Base-by-base conservation (phyloP, 2,329 filamentous ascomycete species). In the Alternaria gaisen region DNA sequence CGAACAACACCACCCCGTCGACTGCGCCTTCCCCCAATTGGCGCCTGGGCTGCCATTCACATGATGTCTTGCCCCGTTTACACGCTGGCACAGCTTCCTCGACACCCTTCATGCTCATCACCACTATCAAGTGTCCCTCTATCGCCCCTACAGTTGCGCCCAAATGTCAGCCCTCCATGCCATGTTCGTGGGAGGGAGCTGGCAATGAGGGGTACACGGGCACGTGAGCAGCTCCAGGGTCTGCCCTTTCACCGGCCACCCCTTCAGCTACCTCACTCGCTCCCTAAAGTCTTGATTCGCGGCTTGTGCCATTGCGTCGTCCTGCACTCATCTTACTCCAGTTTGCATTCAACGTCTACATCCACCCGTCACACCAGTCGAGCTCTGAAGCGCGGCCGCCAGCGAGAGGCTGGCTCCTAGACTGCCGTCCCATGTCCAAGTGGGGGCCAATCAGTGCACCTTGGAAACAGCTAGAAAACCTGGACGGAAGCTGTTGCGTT, bases 381-480 rank as follows among this genome's bases (percentile, higher is more conserved):
- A 60, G 64, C 64, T 65, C 61, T 61, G 56, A 53, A 60, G 65
- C 55, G 61, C 66, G 64, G 58, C 66, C 67, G 66, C 67, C 63
- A 63, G 59, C 63, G 52, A 59, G 48, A 60, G 64, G 63, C 64
- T 53, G 56, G 46, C 46, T 60, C 52, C 52, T 48, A 34, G 46
- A 50, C 46, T 60, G 60, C 51, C 47, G 40, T 53, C 46, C 53
- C 58, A 57, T 60, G 58, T 52, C 30, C 20, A 46, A 50, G 56
- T 63, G 61, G 55, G 64, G 66, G 64, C 75, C 73, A 76, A 75
- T 74, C 73, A 74, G 54, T 53, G 55, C 57, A 6, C 44, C 58
- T 51, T 73, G 63, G 73, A 77, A 76, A 67, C 67, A 68, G 69
- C 72, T 74, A 73, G 73, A 77, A 75, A 72, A 67, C 71, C 66